Base-by-base conservation (phyloP, 2,329 filamentous ascomycete genomes). In the Scleromitrula shiraiana region DNA sequence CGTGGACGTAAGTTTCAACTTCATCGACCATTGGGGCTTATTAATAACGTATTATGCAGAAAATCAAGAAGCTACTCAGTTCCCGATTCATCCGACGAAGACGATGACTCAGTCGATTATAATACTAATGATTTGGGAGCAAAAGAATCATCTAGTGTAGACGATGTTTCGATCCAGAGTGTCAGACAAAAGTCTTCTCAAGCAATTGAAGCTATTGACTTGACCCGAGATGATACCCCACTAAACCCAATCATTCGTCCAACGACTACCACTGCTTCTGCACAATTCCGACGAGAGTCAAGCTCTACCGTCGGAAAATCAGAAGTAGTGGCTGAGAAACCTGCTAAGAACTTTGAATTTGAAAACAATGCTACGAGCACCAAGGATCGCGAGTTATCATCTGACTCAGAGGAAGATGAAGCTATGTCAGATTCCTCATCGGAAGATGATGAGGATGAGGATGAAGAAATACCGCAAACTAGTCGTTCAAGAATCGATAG, bases 1-100 rank as follows among this genome's bases (percentile, higher is more conserved):
- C 53, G 38, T 60, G 52, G 41, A 56, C 47, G 62, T 64, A 56
- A 57, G 60, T 46, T n/a, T n/a, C n/a, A n/a, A n/a, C n/a, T n/a
- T n/a, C n/a, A 30, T 26, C 7, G 6, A 4, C 8, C 15, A 10
- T 38, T 38, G 9, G n/a, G n/a, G 7, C 20, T 20, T 17, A 17
- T 10, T 17, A 4, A 22, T 22, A 22, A n/a, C n/a, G n/a, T 22
- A 10, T n/a, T n/a, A 22, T 22, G 30, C 52, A 50, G 59, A 62
- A 56, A 56, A 59, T 42, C 51, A 14, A 58, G 56, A 17, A 57
- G 49, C 10, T 62, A 56, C 40, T 35, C 54, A 10, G 57, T 58
- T 27, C 59, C 56, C 19, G 59, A 63, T 20, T 59, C 57, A 22
- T 62, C 58, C 7, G 59, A 62, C 35, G 29, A 55, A 2, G 60